Base-by-base conservation (phyloP, 2,329 filamentous ascomycete species). In the Pleomassaria siparia region DNA sequence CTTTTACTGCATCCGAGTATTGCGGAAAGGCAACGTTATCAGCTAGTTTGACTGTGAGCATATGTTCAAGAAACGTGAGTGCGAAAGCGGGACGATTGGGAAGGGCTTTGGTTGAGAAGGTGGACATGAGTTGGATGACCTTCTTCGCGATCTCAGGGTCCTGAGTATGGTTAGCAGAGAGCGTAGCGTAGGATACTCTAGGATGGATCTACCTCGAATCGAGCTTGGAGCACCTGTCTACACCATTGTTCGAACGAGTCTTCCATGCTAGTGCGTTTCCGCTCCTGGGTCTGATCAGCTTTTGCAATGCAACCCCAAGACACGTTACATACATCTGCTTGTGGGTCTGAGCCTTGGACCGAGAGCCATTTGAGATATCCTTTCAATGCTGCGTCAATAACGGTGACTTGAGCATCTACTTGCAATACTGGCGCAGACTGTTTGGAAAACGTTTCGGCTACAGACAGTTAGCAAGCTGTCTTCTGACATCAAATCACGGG, bases 1-100 rank as follows among this genome's bases (percentile, higher is more conserved):
- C 89, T 64, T 91, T 94, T 28, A 96, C 88, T 1, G 91, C 86
- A 55, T 97, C 94, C 12, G 88, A 91, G 69, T 91, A 96, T 2
- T 83, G 76, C 32, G 81, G 79, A 59, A 87, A 82, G 36, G 87
- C 82, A 2, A 87, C 84, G 46, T 88, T 81, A 35, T 89, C 83
- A 3, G 81, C 77, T n/a, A 89, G 84, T 72, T 87, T 87, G 26
- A 89, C 91, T 63, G 92, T 84, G 29, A 99, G 79, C 53, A 96
- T 91, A 68, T 96, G 89, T 66, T 96, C 90, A 3, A 97, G 80
- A 18, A 96, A 89, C 64, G 88, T 91, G 16, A 96, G 79, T 71
- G 95, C 94, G 69, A 96, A 92, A 28, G 79, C 80, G 5, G 87
- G 81, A 46, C 89, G 88, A 57, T 85, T 86, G 63, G 90, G 85